Base-by-base conservation (phyloP, 345 rosid genomes). In the Nasturtium officinale region DNA sequence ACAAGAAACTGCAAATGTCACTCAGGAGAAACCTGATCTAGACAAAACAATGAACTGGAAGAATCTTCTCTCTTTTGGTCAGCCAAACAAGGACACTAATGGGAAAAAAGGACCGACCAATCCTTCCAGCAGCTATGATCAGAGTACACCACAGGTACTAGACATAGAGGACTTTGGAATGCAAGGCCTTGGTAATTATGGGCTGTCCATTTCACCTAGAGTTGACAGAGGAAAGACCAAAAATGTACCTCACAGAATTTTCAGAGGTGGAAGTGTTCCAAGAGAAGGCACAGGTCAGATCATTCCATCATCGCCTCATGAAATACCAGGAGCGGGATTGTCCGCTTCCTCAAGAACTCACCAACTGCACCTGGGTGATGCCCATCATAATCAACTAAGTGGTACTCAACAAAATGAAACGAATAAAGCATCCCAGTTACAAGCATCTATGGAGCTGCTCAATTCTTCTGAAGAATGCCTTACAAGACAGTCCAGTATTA, bases 181-280 rank as follows among this genome's bases (percentile, higher is more conserved):
- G 54, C 61, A 66, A 53, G 90, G 87, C 65, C 73, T 78, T 72
- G 77, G 73, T 51, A 73, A 82, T 77, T 82, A 86, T 60, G 71
- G 77, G 83, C 77, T 78, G 64, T 75, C 90, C 64, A 63, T 77
- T 51, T 69, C 83, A 78, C 76, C 84, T 12, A 81, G 69, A 73
- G 62, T 55, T 52, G 56, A 47, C 35, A 65, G 59, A 40, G 79
- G 76, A 67, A 82, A 75, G 55, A 77, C 71, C 67, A 67, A 63
- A 61, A 76, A 67, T 42, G 67, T 25, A 67, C 55, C 67, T 10
- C 60, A 64, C 56, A 65, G 73, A 65, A 65, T 48, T 59, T 20
- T 54, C 26, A 73, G 58, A 80, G 59, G 37, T 46, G 62, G 56
- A 50, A 77, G 78, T 20, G 48, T 16, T 53, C 48, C 42, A 28